A percentile compares a stretch with the other conserved stretches of the same genome.
Evolutionary conservation across 2,329 filamentous ascomycete genomes (phyloP).

Genomic region (Coniochaeta hoffmannii): DNA sequence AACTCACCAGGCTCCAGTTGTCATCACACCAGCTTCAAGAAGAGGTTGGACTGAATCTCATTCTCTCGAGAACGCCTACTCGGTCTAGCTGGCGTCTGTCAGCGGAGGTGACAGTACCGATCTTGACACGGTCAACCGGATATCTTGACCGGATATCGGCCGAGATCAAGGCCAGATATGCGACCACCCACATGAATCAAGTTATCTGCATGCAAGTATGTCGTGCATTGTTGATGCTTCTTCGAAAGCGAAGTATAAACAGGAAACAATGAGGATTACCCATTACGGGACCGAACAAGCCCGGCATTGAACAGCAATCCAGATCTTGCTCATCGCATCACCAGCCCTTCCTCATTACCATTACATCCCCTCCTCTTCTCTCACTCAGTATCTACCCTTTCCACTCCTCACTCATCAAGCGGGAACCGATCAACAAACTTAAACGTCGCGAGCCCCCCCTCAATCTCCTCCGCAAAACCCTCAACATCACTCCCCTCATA

Average conservation of each 20-base stretch:
- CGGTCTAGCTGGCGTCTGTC: too few relatives aligned
- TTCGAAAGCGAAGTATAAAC: background rate
- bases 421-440: constrained; percentile 29
- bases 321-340: too few relatives aligned
- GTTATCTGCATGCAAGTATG: constrained; percentile 21
- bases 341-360: background rate
- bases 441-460: constrained; percentile 54
- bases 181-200: constrained; percentile 21
- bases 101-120: too few relatives aligned
- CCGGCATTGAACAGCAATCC: too few relatives aligned
- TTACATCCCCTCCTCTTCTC: background rate
- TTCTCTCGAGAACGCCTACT: too few relatives aligned
- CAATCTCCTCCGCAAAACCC: constrained; percentile 35
- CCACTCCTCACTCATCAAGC: constrained; percentile 7
- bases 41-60: too few relatives aligned
- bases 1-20: too few relatives aligned
- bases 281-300: too few relatives aligned
- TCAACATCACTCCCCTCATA: constrained; percentile 25
- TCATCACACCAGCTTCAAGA: too few relatives aligned
- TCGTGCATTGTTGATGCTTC: constrained; percentile 19
- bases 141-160: background rate
- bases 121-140: too few relatives aligned
- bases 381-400: background rate
- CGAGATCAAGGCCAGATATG: constrained; percentile 13
- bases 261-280: too few relatives aligned